Conservation (phyloP, 257 asterid species). For the Plantago elongata region DNA sequence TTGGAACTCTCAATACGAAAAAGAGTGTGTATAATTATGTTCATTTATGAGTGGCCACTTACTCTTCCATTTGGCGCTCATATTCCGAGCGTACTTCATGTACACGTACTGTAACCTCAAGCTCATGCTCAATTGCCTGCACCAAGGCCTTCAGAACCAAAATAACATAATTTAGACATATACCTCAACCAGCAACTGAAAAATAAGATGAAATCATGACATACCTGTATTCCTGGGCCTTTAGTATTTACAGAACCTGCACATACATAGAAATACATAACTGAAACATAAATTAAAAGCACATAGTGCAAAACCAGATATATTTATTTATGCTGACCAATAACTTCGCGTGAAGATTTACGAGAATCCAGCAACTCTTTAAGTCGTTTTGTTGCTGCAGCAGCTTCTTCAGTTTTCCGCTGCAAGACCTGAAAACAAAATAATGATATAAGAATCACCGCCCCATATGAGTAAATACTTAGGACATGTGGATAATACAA, state of each 20-base stretch:
- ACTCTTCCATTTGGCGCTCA: slow-evolving; percentile 94
- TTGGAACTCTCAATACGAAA: not conserved
- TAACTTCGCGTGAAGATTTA: slow-evolving; percentile 65
- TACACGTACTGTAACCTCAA: slow-evolving; percentile 86
- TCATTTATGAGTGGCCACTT: slow-evolving; percentile 27
- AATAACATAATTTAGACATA: slow-evolving; percentile 16
- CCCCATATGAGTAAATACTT: slow-evolving; percentile 7
- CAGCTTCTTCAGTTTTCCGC: slow-evolving; percentile 94
- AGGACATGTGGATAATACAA: not conserved
- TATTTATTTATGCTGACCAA: slow-evolving; percentile 40
- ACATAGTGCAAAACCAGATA: slow-evolving; percentile 1
- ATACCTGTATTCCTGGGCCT: slow-evolving; percentile 85
- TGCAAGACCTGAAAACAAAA: slow-evolving; percentile 65
- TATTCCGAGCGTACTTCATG: slow-evolving; percentile 92
- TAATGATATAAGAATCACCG: not conserved
- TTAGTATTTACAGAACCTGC: slow-evolving; percentile 49
- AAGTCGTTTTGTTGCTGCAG: slow-evolving; percentile 88
- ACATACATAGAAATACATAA: slow-evolving; percentile 13
- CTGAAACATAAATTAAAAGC: slow-evolving; percentile 6
- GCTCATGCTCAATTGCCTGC: slow-evolving; percentile 87
- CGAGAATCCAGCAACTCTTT: slow-evolving; percentile 89
- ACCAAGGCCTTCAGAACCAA: slow-evolving; percentile 47
- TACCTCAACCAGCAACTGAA: slow-evolving; percentile 2
- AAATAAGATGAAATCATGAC: slow-evolving; percentile 1
- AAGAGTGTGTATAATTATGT: not conserved